Percentiles rank a stretch among this genome's conserved stretches.
Evolutionary conservation across 176 grass and related monocot species (phyloP).

Genomic region (barley (Hordeum vulgare)): DNA sequence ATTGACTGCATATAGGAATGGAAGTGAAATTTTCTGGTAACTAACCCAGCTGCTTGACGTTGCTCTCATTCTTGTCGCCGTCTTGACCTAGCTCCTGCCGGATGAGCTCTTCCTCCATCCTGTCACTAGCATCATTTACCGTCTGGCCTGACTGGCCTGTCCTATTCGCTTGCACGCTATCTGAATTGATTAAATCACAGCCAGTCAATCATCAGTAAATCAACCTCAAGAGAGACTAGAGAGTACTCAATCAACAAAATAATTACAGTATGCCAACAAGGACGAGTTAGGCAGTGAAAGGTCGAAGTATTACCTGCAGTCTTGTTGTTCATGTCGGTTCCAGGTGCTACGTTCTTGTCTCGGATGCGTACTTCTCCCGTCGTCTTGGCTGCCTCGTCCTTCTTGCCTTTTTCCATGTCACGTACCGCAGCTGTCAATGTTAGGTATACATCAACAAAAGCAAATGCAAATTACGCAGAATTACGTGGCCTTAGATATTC

Average conservation of each 20-base stretch:
- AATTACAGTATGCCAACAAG: background rate
- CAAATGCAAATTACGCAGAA: background rate
- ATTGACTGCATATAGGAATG: too few relatives aligned
- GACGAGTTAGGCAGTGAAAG: background rate
- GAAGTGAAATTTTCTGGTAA: background rate
- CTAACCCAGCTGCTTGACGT: background rate
- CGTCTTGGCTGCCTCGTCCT: background rate
- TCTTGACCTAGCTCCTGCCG: slow-evolving; percentile 17
- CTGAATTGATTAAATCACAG: background rate
- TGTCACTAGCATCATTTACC: background rate
- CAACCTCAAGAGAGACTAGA: background rate
- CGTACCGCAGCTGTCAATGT: background rate
- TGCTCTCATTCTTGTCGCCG: background rate
- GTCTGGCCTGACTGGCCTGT: background rate
- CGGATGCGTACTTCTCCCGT: background rate
- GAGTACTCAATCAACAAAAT: background rate
- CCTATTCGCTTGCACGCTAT: background rate
- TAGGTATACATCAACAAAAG: background rate
- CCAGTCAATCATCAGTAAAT: background rate
- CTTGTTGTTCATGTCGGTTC: background rate
- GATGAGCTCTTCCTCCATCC: slow-evolving; percentile 32
- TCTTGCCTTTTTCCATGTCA: background rate
- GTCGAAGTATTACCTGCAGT: background rate
- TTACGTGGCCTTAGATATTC: background rate
- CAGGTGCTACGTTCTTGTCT: background rate